A percentile compares a stretch with the other conserved stretches of the same genome.
Conservation (phyloP, 2,329 filamentous ascomycete species). For the Chaetomiaceae sp. region DNA sequence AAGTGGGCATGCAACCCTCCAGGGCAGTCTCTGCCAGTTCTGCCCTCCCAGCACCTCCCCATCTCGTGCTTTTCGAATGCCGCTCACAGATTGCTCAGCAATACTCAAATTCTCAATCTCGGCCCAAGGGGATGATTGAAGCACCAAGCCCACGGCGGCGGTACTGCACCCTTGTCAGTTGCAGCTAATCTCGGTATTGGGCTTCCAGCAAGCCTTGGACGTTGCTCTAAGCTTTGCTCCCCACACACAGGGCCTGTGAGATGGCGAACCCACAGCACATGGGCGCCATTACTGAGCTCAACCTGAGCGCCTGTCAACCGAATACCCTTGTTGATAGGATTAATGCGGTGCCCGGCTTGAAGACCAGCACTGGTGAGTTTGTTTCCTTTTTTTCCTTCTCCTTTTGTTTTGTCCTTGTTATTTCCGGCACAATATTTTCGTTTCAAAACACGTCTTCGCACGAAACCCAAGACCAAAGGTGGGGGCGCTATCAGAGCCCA, state of each 20-base stretch:
- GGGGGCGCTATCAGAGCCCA: background rate
- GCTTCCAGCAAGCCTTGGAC: background rate
- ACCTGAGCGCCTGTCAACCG: constrained; percentile 45
- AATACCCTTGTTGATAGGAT: constrained; percentile 51
- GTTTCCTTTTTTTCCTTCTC: background rate
- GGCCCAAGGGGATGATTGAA: constrained; percentile 6
- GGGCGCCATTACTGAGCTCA: constrained; percentile 44
- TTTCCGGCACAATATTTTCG: too few relatives aligned
- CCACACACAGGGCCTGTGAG: constrained; percentile 4
- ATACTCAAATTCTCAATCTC: background rate
- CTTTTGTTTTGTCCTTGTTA: background rate
- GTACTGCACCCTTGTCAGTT: constrained; percentile 2
- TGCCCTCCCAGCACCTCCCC: background rate
- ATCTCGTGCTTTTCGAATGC: background rate
- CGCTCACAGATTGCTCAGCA: background rate
- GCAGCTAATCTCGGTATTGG: background rate
- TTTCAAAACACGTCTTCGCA: too few relatives aligned
- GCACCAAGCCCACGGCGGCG: constrained; percentile 7
- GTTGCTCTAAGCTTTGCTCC: too few relatives aligned
- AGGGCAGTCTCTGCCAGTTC: background rate
- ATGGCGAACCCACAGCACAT: constrained; percentile 36
- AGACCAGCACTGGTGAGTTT: constrained; percentile 56
- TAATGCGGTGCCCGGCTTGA: constrained; percentile 54
- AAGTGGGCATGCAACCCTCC: background rate
- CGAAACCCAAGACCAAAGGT: background rate